Evolutionary conservation across 2,329 filamentous ascomycete genomes (phyloP), one percentile per base, ranked within the genome.

Genomic region (Penicillium sp.): DNA sequence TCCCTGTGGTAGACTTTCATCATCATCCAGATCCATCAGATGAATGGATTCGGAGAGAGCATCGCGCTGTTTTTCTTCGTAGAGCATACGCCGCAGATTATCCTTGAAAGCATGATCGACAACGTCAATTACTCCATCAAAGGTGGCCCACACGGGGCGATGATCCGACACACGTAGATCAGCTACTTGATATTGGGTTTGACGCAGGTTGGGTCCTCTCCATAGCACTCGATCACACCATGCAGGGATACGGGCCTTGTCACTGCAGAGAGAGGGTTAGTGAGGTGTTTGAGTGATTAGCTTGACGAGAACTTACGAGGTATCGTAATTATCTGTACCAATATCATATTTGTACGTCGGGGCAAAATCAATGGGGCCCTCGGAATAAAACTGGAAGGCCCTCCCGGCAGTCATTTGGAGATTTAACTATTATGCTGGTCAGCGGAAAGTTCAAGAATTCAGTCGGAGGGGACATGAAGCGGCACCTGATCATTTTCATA

Each of bases 281-380:
- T 18, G n/a, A 18, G 6, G 7, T 9, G 7, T 4, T 18, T 37
- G 15, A 18, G 14, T 2, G 33, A 37, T 37, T 15, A 18, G 23
- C 15, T 20, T 3, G 47, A 42, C 2, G 26, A n/a, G 25, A 15
- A 9, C 86, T 76, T 79, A 90, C 83, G 93, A 97, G 9, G 89
- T 93, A 72, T 99, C 94, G 72, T 97, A 99, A 50, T 83, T 83
- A 71, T 97, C 92, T 3, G 85, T 89, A 27, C 90, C 92, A 58
- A 96, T 80, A 70, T 99, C 90, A 69, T 90, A 99, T 73, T 96
- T 96, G 79, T 99, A 99, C 0, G 94, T 99, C 0, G 94, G 94
- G 67, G 89, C 82, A 70, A 99, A 99, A 1, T 82, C 88, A 62
- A 97, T 95, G 52, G 85, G 85, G 5, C 89, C 88, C 75, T 99